Evolutionary conservation across 1,284 basidiomycete species (phyloP).

Genomic region (Marasmius fiardii): DNA sequence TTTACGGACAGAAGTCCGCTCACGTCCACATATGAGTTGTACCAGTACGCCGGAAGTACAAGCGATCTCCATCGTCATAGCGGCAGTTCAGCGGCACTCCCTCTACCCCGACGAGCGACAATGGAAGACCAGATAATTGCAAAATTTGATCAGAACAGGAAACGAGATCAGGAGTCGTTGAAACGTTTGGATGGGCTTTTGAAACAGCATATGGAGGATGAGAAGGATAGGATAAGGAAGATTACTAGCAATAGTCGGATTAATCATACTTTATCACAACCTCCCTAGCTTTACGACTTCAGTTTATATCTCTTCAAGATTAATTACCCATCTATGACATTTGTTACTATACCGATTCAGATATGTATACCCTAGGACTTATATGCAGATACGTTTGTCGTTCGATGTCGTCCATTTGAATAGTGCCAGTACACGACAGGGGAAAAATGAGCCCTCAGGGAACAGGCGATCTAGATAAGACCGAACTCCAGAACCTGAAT

Average conservation of each 20-base stretch:
- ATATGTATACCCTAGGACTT: neutral
- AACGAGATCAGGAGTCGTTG: conserved; percentile 50
- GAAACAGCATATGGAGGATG: conserved; percentile 68
- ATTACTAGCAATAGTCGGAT: conserved; percentile 41
- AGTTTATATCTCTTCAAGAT: neutral
- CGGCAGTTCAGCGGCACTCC: neutral
- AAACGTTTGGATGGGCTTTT: conserved; percentile 70
- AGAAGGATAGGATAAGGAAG: conserved; percentile 68
- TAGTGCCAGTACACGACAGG: no score
- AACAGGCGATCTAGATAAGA: neutral
- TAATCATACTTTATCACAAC: neutral
- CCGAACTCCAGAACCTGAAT: no score
- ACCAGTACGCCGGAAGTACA: conserved; percentile 29
- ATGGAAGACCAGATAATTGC: conserved; percentile 10
- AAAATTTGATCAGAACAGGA: conserved; percentile 30
- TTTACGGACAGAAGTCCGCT: conserved; percentile 31
- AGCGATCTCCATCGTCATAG: neutral
- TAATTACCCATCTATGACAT: neutral
- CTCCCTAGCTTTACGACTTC: neutral
- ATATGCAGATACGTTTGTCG: neutral
- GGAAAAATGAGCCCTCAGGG: no score
- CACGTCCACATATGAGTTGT: conserved; percentile 38
- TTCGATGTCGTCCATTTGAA: neutral
- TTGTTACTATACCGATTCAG: neutral
- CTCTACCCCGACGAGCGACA: conserved; percentile 17